Evolutionary conservation across 257 asterid genomes (phyloP).

Genomic region (Plectranthus barbatus): DNA sequence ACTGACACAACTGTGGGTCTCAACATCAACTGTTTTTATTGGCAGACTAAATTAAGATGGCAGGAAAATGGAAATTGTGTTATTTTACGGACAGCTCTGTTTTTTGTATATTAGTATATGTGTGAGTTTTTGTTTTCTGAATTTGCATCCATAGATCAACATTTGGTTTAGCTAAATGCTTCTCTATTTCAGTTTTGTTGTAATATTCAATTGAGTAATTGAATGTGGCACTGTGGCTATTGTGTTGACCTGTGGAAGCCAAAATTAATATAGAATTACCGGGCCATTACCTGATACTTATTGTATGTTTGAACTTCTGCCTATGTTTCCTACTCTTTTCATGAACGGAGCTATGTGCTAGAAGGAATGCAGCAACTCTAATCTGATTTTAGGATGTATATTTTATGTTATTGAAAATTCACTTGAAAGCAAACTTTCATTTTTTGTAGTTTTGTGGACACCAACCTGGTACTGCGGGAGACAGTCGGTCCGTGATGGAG

Average conservation of each 20-base stretch:
- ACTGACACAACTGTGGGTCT: no score
- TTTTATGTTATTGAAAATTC: background rate
- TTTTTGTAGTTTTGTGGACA: constrained; percentile 10
- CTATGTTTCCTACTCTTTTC: background rate
- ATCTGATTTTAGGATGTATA: background rate
- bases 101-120: no score
- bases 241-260: background rate
- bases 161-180: background rate
- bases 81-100: no score
- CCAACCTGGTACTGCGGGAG: constrained; percentile 20
- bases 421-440: background rate
- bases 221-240: background rate
- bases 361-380: background rate
- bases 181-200: background rate
- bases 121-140: no score
- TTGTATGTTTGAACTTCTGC: background rate
- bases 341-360: background rate
- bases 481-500: constrained; percentile 22
- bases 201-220: background rate
- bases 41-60: no score
- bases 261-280: background rate
- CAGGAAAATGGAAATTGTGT: no score
- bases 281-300: background rate
- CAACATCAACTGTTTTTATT: no score
- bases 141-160: no score